Base-by-base conservation (phyloP, 2,329 filamentous ascomycete species). In the Cytospora chrysosperma region DNA sequence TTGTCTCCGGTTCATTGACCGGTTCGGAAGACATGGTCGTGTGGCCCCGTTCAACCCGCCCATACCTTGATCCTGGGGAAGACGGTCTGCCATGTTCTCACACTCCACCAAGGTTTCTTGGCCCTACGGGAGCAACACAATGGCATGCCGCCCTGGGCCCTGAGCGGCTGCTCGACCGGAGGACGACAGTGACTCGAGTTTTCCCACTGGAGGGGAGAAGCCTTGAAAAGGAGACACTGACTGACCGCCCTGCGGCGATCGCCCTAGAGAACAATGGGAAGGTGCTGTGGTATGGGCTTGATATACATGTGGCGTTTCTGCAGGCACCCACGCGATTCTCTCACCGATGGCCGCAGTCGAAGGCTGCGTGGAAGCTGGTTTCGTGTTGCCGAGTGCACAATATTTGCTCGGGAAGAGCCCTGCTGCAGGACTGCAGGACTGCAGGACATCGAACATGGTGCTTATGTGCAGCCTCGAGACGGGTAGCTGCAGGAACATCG, bases 311-410 rank as follows among this genome's bases (percentile, higher is more conserved):
- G 17, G 37, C 34, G 37, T n/a, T 24, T 19, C 53, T 56, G 63
- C 60, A 62, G 21, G 27, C 6, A 21, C 51, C 61, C 51, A 15
- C 21, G n/a, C 32, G 32, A 21, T 53, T 52, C 30, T 57, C 63
- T 56, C 19, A 63, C 51, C 55, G 63, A 60, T n/a, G 19, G 27
- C 13, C 17, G 10, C 21, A 56, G 27, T 40, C 28, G 49, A 62
- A 24, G 43, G n/a, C 7, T 12, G 30, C 19, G 24, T 24, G 28
- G 12, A 51, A 49, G 12, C 2, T n/a, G 32, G 30, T 8, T 50
- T 50, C 28, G 24, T 30, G 26, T 21, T 19, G 32, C n/a, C 49
- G 37, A 17, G 28, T 15, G 26, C 5, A 10, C n/a, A 21, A 13
- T 47, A 13, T 43, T n/a, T 10, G 8, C 19, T 19, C 37, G 37